phyloP scores from a whole-genome alignment of 768 basidiomycete genomes.

The Galerina marginata region DNA sequence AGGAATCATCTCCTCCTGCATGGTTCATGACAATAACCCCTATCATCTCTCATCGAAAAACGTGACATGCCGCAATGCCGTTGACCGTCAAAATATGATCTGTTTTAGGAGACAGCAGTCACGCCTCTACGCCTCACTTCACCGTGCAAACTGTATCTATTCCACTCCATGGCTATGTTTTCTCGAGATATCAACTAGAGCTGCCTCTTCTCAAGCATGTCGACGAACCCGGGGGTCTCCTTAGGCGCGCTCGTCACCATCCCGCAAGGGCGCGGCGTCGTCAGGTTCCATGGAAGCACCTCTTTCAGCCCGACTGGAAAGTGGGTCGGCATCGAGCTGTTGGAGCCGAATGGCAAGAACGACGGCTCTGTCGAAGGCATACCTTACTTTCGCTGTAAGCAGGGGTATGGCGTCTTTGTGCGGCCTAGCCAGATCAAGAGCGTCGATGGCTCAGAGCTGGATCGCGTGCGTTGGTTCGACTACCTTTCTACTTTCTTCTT shows the following conservation, averaged over 20 bases:
- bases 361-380: slow-evolving; percentile 86
- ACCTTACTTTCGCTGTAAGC: slow-evolving; percentile 81
- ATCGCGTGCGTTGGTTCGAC: slow-evolving; percentile 28
- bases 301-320: slow-evolving; percentile 80
- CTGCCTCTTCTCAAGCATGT: no score
- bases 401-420: slow-evolving; percentile 86
- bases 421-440: slow-evolving; percentile 82
- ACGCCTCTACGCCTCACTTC: no score
- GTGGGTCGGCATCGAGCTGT: slow-evolving; percentile 95
- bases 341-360: slow-evolving; percentile 89
- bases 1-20: no score
- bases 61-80: no score
- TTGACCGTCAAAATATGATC: no score
- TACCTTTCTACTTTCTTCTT: not conserved
- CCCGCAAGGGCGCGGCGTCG: slow-evolving; percentile 77
- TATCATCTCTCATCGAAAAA: no score
- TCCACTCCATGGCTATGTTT: no score
- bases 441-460: slow-evolving; percentile 53
- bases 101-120: no score
- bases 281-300: slow-evolving; percentile 86
- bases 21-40: no score
- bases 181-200: no score
- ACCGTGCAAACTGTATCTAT: no score
- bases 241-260: slow-evolving; percentile 83
- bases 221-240: not conserved